A percentile compares a stretch with the other conserved stretches of the same genome.
phyloP scores from a whole-genome alignment of 805 yeast genomes.

The Torulaspora gathmanii region DNA sequence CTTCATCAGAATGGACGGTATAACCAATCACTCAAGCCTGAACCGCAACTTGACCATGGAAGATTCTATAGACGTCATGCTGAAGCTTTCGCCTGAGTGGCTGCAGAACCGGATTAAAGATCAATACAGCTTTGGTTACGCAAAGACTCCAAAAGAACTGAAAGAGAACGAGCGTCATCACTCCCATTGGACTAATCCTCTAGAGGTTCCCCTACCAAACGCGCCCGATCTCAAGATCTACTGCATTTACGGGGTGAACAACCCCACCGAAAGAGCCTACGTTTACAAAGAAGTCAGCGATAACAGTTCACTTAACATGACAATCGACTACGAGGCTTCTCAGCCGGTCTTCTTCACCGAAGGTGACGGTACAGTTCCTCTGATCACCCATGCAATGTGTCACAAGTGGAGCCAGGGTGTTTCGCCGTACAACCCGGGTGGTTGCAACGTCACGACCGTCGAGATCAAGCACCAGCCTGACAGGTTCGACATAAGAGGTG shows the following conservation, averaged over 20 bases:
- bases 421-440: slow-evolving; percentile 75
- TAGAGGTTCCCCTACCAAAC: slow-evolving; percentile 84
- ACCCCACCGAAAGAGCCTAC: slow-evolving; percentile 92
- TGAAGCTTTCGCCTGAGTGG: slow-evolving; percentile 72
- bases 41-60: slow-evolving; percentile 55
- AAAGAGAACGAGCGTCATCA: slow-evolving; percentile 61
- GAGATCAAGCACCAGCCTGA: slow-evolving; percentile 94
- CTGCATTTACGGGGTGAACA: slow-evolving; percentile 95
- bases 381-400: slow-evolving; percentile 83
- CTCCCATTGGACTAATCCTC: slow-evolving; percentile 88
- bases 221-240: slow-evolving; percentile 89
- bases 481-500: slow-evolving; percentile 90
- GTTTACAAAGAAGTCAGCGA: slow-evolving; percentile 67
- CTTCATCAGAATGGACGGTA: slow-evolving; percentile 55
- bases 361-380: slow-evolving; percentile 94
- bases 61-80: slow-evolving; percentile 62
- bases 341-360: slow-evolving; percentile 76
- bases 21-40: slow-evolving; percentile 4
- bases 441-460: slow-evolving; percentile 65
- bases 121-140: slow-evolving; percentile 76
- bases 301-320: slow-evolving; percentile 52
- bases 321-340: slow-evolving; percentile 61
- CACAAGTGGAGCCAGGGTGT: slow-evolving; percentile 77
- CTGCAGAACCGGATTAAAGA: slow-evolving; percentile 56
- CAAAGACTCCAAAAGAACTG: slow-evolving; percentile 57